Base-by-base conservation (phyloP, 2,329 filamentous ascomycete genomes). In the Fusarium nurragi region DNA sequence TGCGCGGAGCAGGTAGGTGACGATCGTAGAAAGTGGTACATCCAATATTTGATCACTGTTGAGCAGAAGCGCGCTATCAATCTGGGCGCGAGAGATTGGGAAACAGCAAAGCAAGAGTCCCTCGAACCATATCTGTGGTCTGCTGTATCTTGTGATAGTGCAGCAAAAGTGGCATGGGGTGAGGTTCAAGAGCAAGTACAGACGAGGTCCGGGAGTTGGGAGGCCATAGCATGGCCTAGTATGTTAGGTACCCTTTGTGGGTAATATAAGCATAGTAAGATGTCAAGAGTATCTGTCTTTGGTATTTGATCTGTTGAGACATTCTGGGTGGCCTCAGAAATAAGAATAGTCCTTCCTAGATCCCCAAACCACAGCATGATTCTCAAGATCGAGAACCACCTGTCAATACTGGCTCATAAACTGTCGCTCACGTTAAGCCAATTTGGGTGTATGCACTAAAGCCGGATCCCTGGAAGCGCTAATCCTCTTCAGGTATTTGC, bases 181-280 rank as follows among this genome's bases (percentile, higher is more conserved):
- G 14, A 58, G 3, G 28, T 49, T 3, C 19, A 23, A 7, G 14
- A 16, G 32, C 16, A 13, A 8, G 10, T 16, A 11, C 10, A 6
- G 14, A 10, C 12, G 1, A 44, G 10, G 0, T 38, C 25, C 1
- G 26, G 25, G 11, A 48, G 22, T 5, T 59, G 55, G 55, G 43
- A 43, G 1, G 50, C 5, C 4, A 39, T n/a, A 0, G 26, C 44
- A 5, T 59, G 55, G 55, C 19, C 25, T 1, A 30, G 13, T 4
- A 59, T 59, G 22, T 12, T 59, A 1, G 55, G 55, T 3, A 58
- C 55, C 7, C 22, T 59, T 3, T 59, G 53, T 10, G 53, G 53
- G 21, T 34, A 10, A 16, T 4, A 3, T 50, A 21, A 18, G 3
- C 5, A 30, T 13, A 30, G 14, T 10, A 30, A 14, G 26, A 3